Evolutionary conservation across 257 asterid species (phyloP).

Genomic region (Ligustrum vulgare): DNA sequence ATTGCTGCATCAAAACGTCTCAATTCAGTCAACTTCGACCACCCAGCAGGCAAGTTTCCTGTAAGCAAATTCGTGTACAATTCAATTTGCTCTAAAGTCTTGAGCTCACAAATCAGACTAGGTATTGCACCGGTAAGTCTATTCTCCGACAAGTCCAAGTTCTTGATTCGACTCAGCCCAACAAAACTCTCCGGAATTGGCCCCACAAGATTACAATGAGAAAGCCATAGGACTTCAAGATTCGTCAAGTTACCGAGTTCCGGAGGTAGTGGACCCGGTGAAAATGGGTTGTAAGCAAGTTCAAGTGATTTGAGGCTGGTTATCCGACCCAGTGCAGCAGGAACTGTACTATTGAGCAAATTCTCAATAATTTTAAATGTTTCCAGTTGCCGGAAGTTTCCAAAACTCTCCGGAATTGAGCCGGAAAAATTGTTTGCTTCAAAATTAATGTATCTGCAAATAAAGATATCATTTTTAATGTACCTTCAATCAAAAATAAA

Average conservation of each 20-base stretch:
- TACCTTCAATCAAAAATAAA: not conserved
- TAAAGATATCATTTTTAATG: not conserved
- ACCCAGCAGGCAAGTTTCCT: conserved; percentile 59
- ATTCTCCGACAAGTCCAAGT: conserved; percentile 59
- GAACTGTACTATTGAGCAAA: conserved; percentile 49
- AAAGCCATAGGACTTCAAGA: conserved; percentile 57
- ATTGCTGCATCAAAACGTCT: conserved; percentile 66
- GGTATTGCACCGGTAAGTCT: conserved; percentile 59
- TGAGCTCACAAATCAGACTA: conserved; percentile 40
- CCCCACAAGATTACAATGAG: conserved; percentile 53
- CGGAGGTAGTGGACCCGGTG: conserved; percentile 44
- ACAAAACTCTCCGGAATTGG: conserved; percentile 53
- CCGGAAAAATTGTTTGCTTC: conserved; percentile 60
- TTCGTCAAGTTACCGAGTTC: conserved; percentile 68
- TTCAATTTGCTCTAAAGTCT: conserved; percentile 64
- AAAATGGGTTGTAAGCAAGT: conserved; percentile 65
- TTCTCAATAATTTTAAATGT: conserved; percentile 48
- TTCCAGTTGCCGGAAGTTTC: conserved; percentile 57
- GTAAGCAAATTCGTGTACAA: conserved; percentile 55
- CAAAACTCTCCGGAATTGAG: conserved; percentile 58
- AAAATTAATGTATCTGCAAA: conserved; percentile 54
- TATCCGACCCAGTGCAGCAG: conserved; percentile 61
- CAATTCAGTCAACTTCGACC: conserved; percentile 71
- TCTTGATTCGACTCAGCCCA: conserved; percentile 47
- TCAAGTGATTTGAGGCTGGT: conserved; percentile 46